phyloP scores from a whole-genome alignment of 2,329 filamentous ascomycete genomes.

The Fusarium siculi region DNA sequence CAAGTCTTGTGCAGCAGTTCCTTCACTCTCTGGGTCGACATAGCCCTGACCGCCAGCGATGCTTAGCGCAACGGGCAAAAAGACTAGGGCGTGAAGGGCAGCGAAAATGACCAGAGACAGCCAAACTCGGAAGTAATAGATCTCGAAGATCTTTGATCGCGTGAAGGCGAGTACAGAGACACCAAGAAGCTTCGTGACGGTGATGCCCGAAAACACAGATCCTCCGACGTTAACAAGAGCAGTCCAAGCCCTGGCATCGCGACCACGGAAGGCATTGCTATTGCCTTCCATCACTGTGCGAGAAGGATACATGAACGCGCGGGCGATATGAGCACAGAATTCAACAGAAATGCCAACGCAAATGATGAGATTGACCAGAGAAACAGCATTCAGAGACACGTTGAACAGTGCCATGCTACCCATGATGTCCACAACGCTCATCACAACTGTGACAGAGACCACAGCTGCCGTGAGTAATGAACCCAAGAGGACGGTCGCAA shows the following conservation, averaged over 20 bases:
- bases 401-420: constrained; percentile 91
- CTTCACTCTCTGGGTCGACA: constrained; percentile 85
- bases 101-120: constrained; percentile 90
- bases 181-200: constrained; percentile 92
- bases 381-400: constrained; percentile 94
- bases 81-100: constrained; percentile 87
- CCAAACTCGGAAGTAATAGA: constrained; percentile 99
- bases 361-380: constrained; percentile 94
- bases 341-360: constrained; percentile 97
- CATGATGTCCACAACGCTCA: constrained; percentile 94
- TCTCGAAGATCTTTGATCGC: constrained; percentile 97
- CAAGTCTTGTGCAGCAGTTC: constrained; percentile 89
- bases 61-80: constrained; percentile 89
- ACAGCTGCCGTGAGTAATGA: constrained; percentile 83
- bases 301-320: constrained; percentile 94
- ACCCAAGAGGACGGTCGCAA: constrained; percentile 84
- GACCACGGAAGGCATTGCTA: constrained; percentile 80
- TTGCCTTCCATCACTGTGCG: constrained; percentile 81
- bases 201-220: constrained; percentile 96
- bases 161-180: constrained; percentile 95
- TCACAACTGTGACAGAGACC: constrained; percentile 86
- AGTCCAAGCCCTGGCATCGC: constrained; percentile 89
- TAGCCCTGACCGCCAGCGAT: constrained; percentile 89
- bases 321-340: constrained; percentile 96
- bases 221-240: constrained; percentile 94